Base-by-base conservation (phyloP, 345 rosid species). In the Salix purpurea region DNA sequence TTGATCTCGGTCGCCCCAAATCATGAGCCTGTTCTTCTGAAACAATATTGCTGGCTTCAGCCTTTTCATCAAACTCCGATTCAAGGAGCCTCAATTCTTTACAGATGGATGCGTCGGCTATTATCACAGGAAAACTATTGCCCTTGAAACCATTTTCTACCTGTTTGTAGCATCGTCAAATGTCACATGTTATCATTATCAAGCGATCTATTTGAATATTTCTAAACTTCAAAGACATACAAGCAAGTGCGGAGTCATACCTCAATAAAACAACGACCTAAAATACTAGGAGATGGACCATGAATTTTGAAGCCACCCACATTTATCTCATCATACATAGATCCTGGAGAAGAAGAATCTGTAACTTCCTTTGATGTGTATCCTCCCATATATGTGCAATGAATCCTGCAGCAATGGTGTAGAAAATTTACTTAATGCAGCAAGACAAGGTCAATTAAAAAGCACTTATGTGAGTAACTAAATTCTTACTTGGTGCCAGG, bases 121-220 rank as follows among this genome's bases (percentile, higher is more conserved):
- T 84, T 81, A 94, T 92, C 78, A 92, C 76, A 12, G 98, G 98
- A 74, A 94, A 90, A 76, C 88, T 89, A 76, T 86, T 91, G 76
- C 96, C 97, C 82, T 84, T 90, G 89, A 92, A 89, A 69, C 97
- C 97, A 81, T 92, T 91, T 80, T 92, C 97, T 65, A 92, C 96
- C 98, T 94, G 90, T 67, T 77, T 74, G 79, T 14, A 37, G 74
- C 16, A 72, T 67, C 9, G 65, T 60, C 60, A 84, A 54, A 78
- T 23, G 75, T 67, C 69, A 71, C 65, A 70, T 23, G 18, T 42
- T 52, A 60, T 28, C 54, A 77, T 68, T 67, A 16, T 37, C 70
- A 79, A 56, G 10, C 6, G 21, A 44, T 67, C 44, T 54, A 26
- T 74, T 48, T 12, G 2, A 61, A 58, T 52, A 79, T 36, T 68